A percentile compares a stretch with the other conserved stretches of the same genome.
phyloP scores from a whole-genome alignment of 129 eudicot genomes.

The Tanacetum coccineum region DNA sequence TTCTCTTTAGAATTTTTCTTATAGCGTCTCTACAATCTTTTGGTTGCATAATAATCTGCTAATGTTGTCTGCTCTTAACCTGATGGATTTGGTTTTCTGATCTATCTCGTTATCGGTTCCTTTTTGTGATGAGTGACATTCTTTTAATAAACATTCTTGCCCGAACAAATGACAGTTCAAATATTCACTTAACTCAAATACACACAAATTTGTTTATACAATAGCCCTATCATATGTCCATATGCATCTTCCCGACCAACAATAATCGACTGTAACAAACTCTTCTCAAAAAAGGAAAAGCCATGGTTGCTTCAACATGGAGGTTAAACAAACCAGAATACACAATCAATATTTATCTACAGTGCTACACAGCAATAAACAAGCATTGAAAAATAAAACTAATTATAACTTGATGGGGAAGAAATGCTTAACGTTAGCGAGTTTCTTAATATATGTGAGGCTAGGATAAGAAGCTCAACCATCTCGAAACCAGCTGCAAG shows the following conservation, averaged over 20 bases:
- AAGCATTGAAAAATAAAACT: background rate
- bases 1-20: too few relatives aligned
- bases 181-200: background rate
- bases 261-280: background rate
- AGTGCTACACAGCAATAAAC: background rate
- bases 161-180: background rate
- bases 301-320: background rate
- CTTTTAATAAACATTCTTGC: too few relatives aligned
- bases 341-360: background rate
- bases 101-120: background rate
- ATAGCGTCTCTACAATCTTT: too few relatives aligned
- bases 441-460: conserved; percentile 40
- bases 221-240: background rate
- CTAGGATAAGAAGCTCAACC: conserved; percentile 74
- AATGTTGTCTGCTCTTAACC: background rate
- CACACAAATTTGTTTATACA: conserved; percentile 1
- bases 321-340: conserved; percentile 9
- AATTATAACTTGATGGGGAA: background rate
- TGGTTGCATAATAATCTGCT: too few relatives aligned
- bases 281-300: background rate
- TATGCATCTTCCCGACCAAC: background rate
- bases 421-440: conserved; percentile 18
- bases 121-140: background rate
- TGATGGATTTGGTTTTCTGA: background rate
- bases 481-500: conserved; percentile 82